phyloP scores from a whole-genome alignment of 176 grass and related monocot genomes.

The Carex scoparia region DNA sequence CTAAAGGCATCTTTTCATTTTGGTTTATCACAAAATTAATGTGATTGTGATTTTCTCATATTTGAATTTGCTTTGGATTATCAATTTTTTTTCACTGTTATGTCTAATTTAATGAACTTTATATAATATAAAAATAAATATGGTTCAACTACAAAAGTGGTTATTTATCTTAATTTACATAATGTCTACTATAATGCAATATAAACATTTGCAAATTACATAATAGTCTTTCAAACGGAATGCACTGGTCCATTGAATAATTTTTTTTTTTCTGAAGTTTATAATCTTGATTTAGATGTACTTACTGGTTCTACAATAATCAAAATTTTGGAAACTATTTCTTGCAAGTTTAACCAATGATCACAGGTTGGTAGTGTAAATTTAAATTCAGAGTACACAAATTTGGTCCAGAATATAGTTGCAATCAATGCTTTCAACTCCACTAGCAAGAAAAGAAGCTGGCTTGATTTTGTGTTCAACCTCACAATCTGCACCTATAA shows the following conservation, averaged over 20 bases:
- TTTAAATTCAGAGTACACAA: neutral
- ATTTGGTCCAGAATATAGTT: constrained; percentile 21
- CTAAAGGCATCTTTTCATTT: neutral
- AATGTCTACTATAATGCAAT: neutral
- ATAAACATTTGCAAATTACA: neutral
- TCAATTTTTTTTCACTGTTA: neutral
- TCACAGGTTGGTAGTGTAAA: constrained; percentile 6
- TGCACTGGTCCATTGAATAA: neutral
- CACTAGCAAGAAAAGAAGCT: constrained; percentile 19
- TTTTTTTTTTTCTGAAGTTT: neutral
- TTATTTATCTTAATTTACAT: neutral
- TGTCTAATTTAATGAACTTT: neutral
- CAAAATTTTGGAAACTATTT: neutral
- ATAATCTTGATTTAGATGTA: constrained; percentile 20
- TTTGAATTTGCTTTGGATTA: neutral
- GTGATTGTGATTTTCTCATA: neutral
- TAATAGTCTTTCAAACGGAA: neutral
- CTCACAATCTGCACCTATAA: constrained; percentile 10
- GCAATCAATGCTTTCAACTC: constrained; percentile 24
- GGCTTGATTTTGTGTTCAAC: constrained; percentile 12
- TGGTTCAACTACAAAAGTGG: neutral
- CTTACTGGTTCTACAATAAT: constrained; percentile 9
- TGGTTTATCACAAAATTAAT: neutral
- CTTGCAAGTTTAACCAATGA: constrained; percentile 12
- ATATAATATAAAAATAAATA: neutral